Conservation (phyloP, 345 rosid genomes). For the Citrus sp. region DNA sequence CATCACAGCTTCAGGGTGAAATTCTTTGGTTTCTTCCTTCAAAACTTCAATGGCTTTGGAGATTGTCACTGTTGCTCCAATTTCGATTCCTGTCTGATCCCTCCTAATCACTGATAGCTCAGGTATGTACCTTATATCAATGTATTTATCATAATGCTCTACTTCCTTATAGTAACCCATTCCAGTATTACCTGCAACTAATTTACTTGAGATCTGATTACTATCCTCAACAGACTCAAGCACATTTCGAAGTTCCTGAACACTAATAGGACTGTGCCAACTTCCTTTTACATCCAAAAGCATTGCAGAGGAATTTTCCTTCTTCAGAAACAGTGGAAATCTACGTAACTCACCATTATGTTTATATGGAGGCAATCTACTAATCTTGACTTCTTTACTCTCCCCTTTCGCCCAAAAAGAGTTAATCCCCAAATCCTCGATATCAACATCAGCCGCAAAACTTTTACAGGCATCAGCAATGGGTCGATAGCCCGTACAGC, state of each 20-base stretch:
- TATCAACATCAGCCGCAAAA: conserved; percentile 75
- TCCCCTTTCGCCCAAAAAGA: conserved; percentile 79
- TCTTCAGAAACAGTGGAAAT: conserved; percentile 71
- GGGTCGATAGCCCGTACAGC: conserved; percentile 94
- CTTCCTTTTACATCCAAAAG: conserved; percentile 38
- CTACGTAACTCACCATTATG: conserved; percentile 22
- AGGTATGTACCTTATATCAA: conserved; percentile 57
- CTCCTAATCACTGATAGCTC: conserved; percentile 53
- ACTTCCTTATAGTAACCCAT: conserved; percentile 70
- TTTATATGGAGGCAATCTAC: conserved; percentile 46
- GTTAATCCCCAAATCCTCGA: conserved; percentile 84
- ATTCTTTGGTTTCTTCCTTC: conserved; percentile 27
- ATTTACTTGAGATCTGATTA: conserved; percentile 26
- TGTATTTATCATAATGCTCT: conserved; percentile 41
- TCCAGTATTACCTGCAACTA: conserved; percentile 78
- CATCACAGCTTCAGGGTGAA: conserved; percentile 14
- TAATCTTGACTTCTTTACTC: conserved; percentile 36
- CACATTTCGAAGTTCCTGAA: conserved; percentile 47
- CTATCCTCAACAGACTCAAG: conserved; percentile 20
- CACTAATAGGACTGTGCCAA: conserved; percentile 55
- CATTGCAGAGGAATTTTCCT: conserved; percentile 20
- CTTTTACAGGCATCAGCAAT: conserved; percentile 89
- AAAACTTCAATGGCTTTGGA: conserved; percentile 62
- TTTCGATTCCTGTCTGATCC: conserved; percentile 48
- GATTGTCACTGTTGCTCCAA: conserved; percentile 81